Conservation (phyloP, 768 basidiomycete genomes). For the Suillus americanus region DNA sequence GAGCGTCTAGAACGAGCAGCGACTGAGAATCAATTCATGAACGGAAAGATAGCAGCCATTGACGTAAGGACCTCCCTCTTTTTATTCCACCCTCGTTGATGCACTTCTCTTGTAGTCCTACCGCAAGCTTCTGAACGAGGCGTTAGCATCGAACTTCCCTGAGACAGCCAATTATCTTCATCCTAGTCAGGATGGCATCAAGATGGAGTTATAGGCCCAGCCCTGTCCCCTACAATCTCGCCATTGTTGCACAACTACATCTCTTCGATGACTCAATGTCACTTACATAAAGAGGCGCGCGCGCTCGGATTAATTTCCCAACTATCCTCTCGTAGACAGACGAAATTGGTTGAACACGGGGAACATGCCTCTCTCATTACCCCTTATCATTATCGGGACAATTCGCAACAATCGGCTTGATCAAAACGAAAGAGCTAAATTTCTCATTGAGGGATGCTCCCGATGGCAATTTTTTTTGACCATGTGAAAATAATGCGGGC, state of each 20-base stretch:
- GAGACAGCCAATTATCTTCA: slow-evolving; percentile 38
- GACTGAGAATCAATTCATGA: slow-evolving; percentile 91
- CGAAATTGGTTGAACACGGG: background rate
- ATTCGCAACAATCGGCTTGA: background rate
- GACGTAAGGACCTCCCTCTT: slow-evolving; percentile 44
- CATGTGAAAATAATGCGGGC: background rate
- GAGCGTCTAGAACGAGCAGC: slow-evolving; percentile 81
- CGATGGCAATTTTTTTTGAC: background rate
- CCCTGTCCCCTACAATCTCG: background rate
- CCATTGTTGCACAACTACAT: background rate
- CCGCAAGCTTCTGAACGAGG: slow-evolving; percentile 63
- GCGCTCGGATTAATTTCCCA: background rate
- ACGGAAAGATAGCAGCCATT: slow-evolving; percentile 81
- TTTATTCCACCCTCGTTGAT: slow-evolving; percentile 6
- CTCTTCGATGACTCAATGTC: background rate
- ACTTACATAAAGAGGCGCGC: background rate
- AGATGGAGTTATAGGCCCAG: background rate
- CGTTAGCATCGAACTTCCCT: slow-evolving; percentile 70
- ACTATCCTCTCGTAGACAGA: background rate
- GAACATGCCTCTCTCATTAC: background rate
- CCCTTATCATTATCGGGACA: background rate
- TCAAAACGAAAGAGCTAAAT: background rate
- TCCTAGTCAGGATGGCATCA: slow-evolving; percentile 9
- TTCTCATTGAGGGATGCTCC: slow-evolving; percentile 1
- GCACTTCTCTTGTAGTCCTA: slow-evolving; percentile 55